phyloP scores from a whole-genome alignment of 31 red algal species.

The Porphyra umbilicalis region DNA sequence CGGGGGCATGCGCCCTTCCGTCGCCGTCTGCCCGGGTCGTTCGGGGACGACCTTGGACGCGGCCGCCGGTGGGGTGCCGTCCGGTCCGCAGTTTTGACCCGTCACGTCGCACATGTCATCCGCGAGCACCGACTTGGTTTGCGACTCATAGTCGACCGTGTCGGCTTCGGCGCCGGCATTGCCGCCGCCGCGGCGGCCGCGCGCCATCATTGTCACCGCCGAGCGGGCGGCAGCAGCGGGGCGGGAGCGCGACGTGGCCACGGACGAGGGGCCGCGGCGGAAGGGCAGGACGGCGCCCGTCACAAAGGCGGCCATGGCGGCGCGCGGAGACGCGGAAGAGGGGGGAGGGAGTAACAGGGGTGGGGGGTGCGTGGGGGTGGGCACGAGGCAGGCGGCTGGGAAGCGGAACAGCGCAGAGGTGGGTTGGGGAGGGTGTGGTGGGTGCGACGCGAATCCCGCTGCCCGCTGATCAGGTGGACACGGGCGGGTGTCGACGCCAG shows the following conservation, averaged over 20 bases:
- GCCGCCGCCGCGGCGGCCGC: neutral
- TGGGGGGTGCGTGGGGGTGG: too few species aligned
- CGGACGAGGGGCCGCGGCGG: too few species aligned
- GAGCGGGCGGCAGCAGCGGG: neutral
- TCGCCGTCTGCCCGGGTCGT: neutral
- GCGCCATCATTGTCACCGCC: neutral
- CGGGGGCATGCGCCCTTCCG: neutral
- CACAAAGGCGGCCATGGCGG: neutral
- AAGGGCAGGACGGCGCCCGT: neutral
- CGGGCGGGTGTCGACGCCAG: too few species aligned
- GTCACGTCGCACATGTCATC: neutral
- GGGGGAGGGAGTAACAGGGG: neutral
- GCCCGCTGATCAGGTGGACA: too few species aligned
- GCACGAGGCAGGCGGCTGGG: too few species aligned
- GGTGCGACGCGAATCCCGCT: too few species aligned
- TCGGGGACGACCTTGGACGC: neutral
- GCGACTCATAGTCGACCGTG: neutral
- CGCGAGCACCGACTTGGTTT: neutral
- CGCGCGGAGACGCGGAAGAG: neutral
- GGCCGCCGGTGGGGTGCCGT: neutral
- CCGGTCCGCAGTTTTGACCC: neutral
- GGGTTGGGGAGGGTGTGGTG: too few species aligned
- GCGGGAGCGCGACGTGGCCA: neutral
- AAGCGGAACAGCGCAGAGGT: too few species aligned
- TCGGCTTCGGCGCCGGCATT: neutral